A percentile compares a stretch with the other conserved stretches of the same genome.
Evolutionary conservation across 345 rosid species (phyloP).

Genomic region (Populus ilicifolia): DNA sequence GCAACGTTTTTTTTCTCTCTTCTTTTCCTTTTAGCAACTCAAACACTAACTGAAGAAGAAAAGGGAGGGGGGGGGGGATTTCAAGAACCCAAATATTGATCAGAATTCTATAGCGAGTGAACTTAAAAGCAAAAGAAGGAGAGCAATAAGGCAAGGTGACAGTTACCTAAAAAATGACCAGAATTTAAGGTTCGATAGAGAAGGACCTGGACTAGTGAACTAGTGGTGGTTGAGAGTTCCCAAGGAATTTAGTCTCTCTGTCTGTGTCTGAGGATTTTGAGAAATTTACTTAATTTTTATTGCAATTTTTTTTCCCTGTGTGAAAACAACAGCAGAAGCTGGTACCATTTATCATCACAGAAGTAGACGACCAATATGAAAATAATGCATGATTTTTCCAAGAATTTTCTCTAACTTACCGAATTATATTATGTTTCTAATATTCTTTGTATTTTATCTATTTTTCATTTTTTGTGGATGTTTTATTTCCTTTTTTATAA

Average conservation of each 20-base stretch:
- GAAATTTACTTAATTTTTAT: neutral
- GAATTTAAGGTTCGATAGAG: neutral
- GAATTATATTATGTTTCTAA: too few relatives aligned
- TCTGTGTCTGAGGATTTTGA: neutral
- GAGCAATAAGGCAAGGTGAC: neutral
- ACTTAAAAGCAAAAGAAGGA: neutral
- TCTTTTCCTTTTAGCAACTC: too few relatives aligned
- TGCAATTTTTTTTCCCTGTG: neutral
- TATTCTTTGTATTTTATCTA: too few relatives aligned
- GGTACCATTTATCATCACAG: neutral
- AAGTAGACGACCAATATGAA: neutral
- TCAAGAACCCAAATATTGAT: too few relatives aligned
- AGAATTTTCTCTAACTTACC: too few relatives aligned
- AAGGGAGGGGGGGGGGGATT: neutral
- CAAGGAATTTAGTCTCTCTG: neutral
- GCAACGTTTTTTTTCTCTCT: too few relatives aligned
- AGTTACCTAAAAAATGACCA: neutral
- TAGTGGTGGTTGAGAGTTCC: neutral
- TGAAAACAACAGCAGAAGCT: neutral
- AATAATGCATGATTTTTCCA: neutral
- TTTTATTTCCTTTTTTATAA: too few relatives aligned
- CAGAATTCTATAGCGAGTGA: neutral
- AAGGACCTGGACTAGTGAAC: neutral
- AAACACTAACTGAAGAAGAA: neutral
- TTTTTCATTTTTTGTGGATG: too few relatives aligned